Evolutionary conservation across 1,284 basidiomycete genomes (phyloP), one percentile per base, ranked within the genome.

Genomic region (Rhodotorula sp.): DNA sequence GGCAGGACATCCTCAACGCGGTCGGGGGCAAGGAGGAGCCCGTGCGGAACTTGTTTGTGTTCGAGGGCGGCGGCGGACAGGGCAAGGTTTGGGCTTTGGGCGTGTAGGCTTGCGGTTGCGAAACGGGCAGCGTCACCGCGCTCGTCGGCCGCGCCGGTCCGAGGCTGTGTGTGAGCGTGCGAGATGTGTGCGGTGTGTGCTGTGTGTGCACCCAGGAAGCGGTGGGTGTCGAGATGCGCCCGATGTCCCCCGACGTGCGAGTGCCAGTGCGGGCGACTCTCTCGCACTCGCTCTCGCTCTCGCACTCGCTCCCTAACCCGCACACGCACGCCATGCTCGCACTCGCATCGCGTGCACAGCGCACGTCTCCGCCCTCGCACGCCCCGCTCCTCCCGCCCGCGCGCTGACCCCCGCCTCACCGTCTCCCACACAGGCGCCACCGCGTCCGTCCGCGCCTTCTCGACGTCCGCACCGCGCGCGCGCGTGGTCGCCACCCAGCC

Each of bases 1-100:
- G 89, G 3, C 96, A 99, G 81, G 95, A 98, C 79, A 89, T 98
- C 62, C 83, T 99, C 55, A 95, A 97, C 80, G 87, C 91, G 0
- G 83, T 99, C 48, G 91, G 90, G 53, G 91, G 89, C 64, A 88
- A 92, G 64, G 94, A 98, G 77, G 87, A 89, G 56, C 95, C 95
- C 1, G 88, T 97, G 69, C 88, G 90, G 62, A 98, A 99, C 80
- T 89, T 97, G 77, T 88, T 95, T 75, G 84, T 88, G n/a, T 91
- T 94, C 72, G 89, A 95, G 79, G 91, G 92, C 40, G 34, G 87
- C 84, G 75, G 89, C 88, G 28, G 89, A 89, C 6, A 62, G 31
- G 67, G 56, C 4, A 55, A 58, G 24, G 71, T 75, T 16, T 67
- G 61, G 54, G 31, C 46, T 2, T 30, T 75, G 50, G 71, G 70